phyloP scores from a whole-genome alignment of 345 rosid species.

The Rhodomyrtus tomentosa region DNA sequence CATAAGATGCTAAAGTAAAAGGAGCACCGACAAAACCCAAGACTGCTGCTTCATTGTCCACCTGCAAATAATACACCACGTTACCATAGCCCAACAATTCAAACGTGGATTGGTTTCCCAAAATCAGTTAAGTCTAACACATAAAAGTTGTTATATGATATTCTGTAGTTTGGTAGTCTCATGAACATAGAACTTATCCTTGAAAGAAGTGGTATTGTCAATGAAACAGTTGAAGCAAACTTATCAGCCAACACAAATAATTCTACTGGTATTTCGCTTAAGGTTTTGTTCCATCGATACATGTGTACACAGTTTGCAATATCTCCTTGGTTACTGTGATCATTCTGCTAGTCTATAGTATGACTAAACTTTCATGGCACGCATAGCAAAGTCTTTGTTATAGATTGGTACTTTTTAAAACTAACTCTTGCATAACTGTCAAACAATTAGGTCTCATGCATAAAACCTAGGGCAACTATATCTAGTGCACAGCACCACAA shows the following conservation, averaged over 20 bases:
- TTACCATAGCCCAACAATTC: background rate
- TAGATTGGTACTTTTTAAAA: background rate
- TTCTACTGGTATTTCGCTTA: background rate
- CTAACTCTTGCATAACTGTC: background rate
- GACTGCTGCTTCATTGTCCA: conserved; percentile 68
- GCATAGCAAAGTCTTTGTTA: background rate
- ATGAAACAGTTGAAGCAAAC: background rate
- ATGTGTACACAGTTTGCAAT: background rate
- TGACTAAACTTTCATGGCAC: background rate
- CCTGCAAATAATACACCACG: conserved; percentile 23
- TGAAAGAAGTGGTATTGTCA: background rate
- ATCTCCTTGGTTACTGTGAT: background rate
- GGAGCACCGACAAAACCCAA: conserved; percentile 98
- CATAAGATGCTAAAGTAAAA: conserved; percentile 92
- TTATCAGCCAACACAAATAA: background rate
- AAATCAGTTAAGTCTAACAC: background rate
- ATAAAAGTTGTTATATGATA: background rate
- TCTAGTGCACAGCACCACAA: background rate
- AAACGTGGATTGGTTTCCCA: background rate
- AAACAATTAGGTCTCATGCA: background rate
- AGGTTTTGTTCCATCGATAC: background rate
- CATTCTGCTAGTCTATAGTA: background rate
- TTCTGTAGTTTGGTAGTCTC: background rate
- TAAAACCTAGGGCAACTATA: background rate
- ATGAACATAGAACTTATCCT: background rate